These are phyloP conservation scores for Limonium bicolor DNA, from an alignment of 148 eudicot species.

Conservation along the genomic window DNA sequence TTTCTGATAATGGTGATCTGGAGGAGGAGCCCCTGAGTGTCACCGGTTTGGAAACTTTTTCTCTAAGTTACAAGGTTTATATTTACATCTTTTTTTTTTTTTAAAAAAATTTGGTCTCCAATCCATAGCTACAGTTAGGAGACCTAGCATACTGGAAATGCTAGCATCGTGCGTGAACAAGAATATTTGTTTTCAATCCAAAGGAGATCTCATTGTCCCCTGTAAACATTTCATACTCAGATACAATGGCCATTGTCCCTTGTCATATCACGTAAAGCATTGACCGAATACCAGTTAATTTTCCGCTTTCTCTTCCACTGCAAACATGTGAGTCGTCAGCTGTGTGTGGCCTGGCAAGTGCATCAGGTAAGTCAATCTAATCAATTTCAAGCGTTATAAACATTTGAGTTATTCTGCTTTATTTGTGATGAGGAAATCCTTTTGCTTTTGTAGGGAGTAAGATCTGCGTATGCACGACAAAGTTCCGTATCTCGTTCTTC, in stretches of 20 bases:
- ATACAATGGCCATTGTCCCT: constrained; percentile 95
- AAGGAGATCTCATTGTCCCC: too few species aligned
- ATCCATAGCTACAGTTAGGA: too few species aligned
- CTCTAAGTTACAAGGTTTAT: constrained; percentile 81
- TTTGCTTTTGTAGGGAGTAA: constrained; percentile 49
- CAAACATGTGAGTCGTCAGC: constrained; percentile 90
- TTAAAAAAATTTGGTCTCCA: too few species aligned
- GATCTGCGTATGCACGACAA: constrained; percentile 66
- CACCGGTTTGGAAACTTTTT: constrained; percentile 86
- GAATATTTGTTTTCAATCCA: too few species aligned
- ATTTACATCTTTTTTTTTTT: background rate
- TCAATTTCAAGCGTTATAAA: too few species aligned
- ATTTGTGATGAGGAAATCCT: constrained; percentile 3
- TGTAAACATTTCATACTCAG: constrained; percentile 32
- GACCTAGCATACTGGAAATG: too few species aligned
- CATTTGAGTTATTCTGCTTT: too few species aligned
- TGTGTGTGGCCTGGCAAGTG: constrained; percentile 95
- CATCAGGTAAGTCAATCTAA: constrained; percentile 57
- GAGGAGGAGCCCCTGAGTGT: constrained; percentile 75
- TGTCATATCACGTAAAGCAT: constrained; percentile 83
- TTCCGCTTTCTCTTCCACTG: constrained; percentile 91
- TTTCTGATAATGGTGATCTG: constrained; percentile 30
- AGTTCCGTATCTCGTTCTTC: constrained; percentile 79
- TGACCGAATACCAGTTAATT: constrained; percentile 90
- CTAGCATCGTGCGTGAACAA: too few species aligned